phyloP scores from a whole-genome alignment of 2,329 filamentous ascomycete species.

The Cladosporium halotolerans region DNA sequence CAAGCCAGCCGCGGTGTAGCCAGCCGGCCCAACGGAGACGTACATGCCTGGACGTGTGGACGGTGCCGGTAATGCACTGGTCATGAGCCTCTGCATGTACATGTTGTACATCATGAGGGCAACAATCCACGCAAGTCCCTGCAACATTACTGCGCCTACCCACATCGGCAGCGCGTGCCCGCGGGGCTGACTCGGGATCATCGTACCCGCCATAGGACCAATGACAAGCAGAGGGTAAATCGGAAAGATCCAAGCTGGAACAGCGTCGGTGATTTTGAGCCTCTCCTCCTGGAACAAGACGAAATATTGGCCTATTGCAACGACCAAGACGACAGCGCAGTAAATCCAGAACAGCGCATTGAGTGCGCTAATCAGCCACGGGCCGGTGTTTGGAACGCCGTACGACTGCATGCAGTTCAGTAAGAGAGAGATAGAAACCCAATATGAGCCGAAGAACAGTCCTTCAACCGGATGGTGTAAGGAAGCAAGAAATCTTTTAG shows the following conservation, averaged over 20 bases:
- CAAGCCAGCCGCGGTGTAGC: conserved; percentile 23
- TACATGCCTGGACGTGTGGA: conserved; percentile 43
- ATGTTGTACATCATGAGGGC: conserved; percentile 40
- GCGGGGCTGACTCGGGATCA: conserved; percentile 28
- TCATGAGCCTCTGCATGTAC: conserved; percentile 37
- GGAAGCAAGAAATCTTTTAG: conserved; percentile 39
- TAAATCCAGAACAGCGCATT: conserved; percentile 67
- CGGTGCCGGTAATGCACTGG: conserved; percentile 38
- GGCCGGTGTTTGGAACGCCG: conserved; percentile 51
- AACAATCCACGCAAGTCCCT: conserved; percentile 43
- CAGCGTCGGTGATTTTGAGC: conserved; percentile 21
- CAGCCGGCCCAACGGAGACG: conserved; percentile 44
- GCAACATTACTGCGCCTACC: conserved; percentile 38
- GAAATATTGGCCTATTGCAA: conserved; percentile 54
- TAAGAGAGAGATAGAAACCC: conserved; percentile 34
- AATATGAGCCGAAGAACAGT: conserved; percentile 43
- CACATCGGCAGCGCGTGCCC: conserved; percentile 35
- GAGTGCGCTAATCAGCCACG: conserved; percentile 53
- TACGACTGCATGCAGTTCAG: conserved; percentile 62
- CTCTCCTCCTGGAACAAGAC: conserved; percentile 15
- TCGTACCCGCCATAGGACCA: conserved; percentile 32
- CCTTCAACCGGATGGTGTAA: conserved; percentile 47
- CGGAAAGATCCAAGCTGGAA: conserved; percentile 30
- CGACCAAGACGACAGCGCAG: conserved; percentile 50
- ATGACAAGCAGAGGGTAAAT: conserved; percentile 34